Base-by-base conservation (phyloP, 2,329 filamentous ascomycete genomes). In the Talaromyces sp. region DNA sequence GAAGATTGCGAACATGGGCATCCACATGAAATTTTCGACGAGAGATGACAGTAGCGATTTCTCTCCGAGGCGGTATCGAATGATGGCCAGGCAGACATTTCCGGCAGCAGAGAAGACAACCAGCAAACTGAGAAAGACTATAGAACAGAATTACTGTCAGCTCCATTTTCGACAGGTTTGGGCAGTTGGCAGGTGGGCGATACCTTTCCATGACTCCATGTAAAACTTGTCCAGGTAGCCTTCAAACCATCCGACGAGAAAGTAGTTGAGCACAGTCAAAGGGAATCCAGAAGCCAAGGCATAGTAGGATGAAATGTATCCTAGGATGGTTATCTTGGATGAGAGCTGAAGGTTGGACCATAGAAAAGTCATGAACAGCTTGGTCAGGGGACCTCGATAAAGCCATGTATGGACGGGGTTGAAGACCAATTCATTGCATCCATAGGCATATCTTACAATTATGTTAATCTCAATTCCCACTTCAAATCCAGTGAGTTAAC, bases 361-460 rank as follows among this genome's bases (percentile, higher is more conserved):
- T 61, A 93, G 75, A 79, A 95, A 93, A 62, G 79, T 82, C 65
- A 87, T 83, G 83, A 93, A 93, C 4, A 93, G 83, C 23, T 88
- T 87, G 3, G 91, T 93, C 73, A 93, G 90, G 31, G 91, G 91
- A 0, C 91, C 91, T 16, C 82, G 84, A 72, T 82, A 86, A 50
- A 86, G 74, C 91, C 91, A 93, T 68, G 86, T 86, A 64, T 84
- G 83, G 64, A 93, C 80, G 2, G 90, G 91, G 71, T 93, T 84
- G 80, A 95, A 93, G 63, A 93, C 82, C 63, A 93, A 81, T 78
- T 93, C 90, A 73, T 90, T 91, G 77, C 91, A 93, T 40, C 90
- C 90, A 69, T 92, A 93, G 2, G 90, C 91, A 55, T 71, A 71
- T 50, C 66, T 68, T 61, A 4, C 52, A 37, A 9, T 37, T 21